phyloP scores from a whole-genome alignment of 1,284 basidiomycete species.

The Cryptococcus depauperatus region DNA sequence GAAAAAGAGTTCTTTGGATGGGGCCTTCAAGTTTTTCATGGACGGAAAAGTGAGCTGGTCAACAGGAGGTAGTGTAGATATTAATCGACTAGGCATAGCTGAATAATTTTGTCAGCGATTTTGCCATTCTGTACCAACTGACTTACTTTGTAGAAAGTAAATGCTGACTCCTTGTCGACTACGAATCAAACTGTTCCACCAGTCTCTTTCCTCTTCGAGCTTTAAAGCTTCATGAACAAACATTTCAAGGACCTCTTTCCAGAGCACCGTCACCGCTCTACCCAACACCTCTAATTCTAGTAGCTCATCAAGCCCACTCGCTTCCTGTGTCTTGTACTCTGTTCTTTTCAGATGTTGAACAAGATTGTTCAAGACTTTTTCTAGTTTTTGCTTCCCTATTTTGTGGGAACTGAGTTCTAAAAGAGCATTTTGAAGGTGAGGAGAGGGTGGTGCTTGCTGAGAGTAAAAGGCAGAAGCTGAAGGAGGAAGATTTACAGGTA shows the following conservation, averaged over 20 bases:
- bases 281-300: conserved; percentile 38
- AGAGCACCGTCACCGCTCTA: conserved; percentile 39
- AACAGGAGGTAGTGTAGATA: conserved; percentile 21
- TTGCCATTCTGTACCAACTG: too few species aligned
- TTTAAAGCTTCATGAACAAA: conserved; percentile 31
- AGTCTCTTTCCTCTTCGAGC: conserved; percentile 37
- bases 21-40: conserved; percentile 18
- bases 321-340: neutral
- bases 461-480: conserved; percentile 3
- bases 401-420: conserved; percentile 27
- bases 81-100: conserved; percentile 42
- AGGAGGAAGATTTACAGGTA: conserved; percentile 29
- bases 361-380: conserved; percentile 25
- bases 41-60: conserved; percentile 19
- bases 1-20: conserved; percentile 22
- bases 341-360: conserved; percentile 3
- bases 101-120: conserved; percentile 2
- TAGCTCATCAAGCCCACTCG: conserved; percentile 24
- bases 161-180: conserved; percentile 26
- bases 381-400: conserved; percentile 20
- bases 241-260: conserved; percentile 39
- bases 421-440: conserved; percentile 25
- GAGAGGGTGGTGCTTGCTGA: conserved; percentile 11
- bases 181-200: conserved; percentile 35
- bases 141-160: conserved; percentile 43